Evolutionary conservation across 805 yeast species (phyloP).

Genomic region (Yarrowia sp.): DNA sequence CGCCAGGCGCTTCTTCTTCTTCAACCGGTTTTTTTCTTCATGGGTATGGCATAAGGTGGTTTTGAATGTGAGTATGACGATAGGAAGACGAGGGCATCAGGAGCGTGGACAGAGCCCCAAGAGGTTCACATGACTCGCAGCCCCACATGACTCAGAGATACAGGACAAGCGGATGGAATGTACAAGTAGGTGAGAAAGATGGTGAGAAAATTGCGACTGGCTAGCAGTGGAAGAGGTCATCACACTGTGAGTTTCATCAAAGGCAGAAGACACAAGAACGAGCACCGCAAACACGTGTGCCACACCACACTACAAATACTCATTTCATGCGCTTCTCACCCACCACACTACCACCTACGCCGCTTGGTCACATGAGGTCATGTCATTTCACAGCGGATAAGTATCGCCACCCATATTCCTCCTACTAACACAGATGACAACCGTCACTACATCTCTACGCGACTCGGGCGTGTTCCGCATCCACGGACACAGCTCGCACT

Average conservation of each 20-base stretch:
- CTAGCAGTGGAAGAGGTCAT: too few species aligned
- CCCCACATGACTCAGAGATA: slow-evolving; percentile 23
- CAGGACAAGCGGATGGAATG: neutral
- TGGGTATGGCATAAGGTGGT: slow-evolving; percentile 31
- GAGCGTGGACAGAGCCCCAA: too few species aligned
- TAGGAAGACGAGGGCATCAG: too few species aligned
- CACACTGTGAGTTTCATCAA: neutral
- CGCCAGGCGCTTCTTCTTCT: slow-evolving; percentile 30
- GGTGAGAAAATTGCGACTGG: neutral
- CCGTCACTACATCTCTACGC: slow-evolving; percentile 38
- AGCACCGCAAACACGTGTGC: too few species aligned
- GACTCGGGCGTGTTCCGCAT: slow-evolving; percentile 38
- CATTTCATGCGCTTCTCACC: too few species aligned
- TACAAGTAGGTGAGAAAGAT: neutral
- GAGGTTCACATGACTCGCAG: neutral
- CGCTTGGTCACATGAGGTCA: slow-evolving; percentile 16
- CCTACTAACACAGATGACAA: slow-evolving; percentile 34
- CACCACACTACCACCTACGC: too few species aligned
- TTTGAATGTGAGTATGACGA: slow-evolving; percentile 34
- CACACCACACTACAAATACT: too few species aligned
- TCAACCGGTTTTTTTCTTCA: slow-evolving; percentile 8
- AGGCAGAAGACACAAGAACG: neutral
- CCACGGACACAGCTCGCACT: slow-evolving; percentile 25
- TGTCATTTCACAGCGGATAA: neutral
- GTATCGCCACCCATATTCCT: neutral